Conservation (phyloP, 2,329 filamentous ascomycete species). For the Didymella arachidicola region DNA sequence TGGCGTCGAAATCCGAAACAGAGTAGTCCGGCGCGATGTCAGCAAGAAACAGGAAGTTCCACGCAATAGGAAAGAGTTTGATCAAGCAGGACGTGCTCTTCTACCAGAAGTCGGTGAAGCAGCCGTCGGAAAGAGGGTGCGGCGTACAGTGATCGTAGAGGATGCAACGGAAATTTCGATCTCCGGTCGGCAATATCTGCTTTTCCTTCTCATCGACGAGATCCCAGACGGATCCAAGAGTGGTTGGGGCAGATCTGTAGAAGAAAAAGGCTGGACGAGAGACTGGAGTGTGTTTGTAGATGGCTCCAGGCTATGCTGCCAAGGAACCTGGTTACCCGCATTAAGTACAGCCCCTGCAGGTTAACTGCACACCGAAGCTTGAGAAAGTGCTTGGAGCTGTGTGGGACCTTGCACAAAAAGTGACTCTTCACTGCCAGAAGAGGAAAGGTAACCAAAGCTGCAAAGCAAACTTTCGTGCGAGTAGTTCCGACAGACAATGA, state of each 20-base stretch:
- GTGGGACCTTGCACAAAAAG: slow-evolving; percentile 5
- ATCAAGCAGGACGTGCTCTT: background rate
- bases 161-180: background rate
- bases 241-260: slow-evolving; percentile 4
- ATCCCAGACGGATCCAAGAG: background rate
- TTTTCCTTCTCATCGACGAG: background rate
- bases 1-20: background rate
- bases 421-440: background rate
- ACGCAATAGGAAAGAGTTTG: background rate
- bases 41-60: background rate
- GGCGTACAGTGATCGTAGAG: background rate
- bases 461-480: too few relatives aligned
- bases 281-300: slow-evolving; percentile 8
- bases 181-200: slow-evolving; percentile 3
- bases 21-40: too few relatives aligned
- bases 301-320: slow-evolving; percentile 1
- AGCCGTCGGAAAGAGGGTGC: background rate
- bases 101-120: background rate
- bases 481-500: background rate
- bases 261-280: slow-evolving; percentile 3
- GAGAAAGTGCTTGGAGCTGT: background rate
- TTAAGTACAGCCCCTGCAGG: background rate
- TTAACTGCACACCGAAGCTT: background rate
- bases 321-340: slow-evolving; percentile 7
- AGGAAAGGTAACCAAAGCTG: background rate